phyloP scores from a whole-genome alignment of 768 basidiomycete genomes.

The Steccherinum ochraceum region DNA sequence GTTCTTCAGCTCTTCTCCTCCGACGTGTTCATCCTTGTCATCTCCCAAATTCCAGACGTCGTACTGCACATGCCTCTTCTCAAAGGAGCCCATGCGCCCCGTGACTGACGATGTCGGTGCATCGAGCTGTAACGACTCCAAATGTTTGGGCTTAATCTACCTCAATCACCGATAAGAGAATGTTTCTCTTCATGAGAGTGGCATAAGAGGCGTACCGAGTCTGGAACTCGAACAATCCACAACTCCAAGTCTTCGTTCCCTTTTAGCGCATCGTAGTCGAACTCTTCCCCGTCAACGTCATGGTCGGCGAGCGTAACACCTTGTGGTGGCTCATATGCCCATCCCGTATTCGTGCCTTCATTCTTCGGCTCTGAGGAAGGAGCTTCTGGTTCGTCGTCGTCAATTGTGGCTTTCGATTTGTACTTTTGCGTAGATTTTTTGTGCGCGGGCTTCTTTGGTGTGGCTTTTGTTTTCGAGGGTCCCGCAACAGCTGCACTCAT shows the following conservation, averaged over 20 bases:
- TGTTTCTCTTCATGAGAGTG: slow-evolving; percentile 1
- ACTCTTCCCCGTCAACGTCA: slow-evolving; percentile 35
- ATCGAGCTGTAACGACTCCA: slow-evolving; percentile 47
- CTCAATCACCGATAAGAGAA: too few species aligned
- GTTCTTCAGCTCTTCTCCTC: slow-evolving; percentile 58
- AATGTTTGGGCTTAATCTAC: slow-evolving; percentile 61
- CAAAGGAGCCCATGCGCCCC: slow-evolving; percentile 40
- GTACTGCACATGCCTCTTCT: slow-evolving; percentile 47
- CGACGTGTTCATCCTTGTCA: slow-evolving; percentile 29
- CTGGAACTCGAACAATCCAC: slow-evolving; percentile 67
- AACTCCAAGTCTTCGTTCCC: slow-evolving; percentile 53
- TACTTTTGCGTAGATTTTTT: slow-evolving; percentile 4
- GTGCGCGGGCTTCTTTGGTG: not conserved
- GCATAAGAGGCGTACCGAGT: slow-evolving; percentile 46
- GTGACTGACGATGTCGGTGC: slow-evolving; percentile 33
- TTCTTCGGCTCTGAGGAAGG: slow-evolving; percentile 33
- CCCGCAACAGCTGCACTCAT: not conserved
- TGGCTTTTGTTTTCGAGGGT: not conserved
- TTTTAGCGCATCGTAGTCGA: slow-evolving; percentile 65
- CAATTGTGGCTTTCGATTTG: slow-evolving; percentile 14
- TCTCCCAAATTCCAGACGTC: slow-evolving; percentile 63
- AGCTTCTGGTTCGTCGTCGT: slow-evolving; percentile 1
- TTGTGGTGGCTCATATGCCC: slow-evolving; percentile 55
- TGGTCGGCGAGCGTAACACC: slow-evolving; percentile 45
- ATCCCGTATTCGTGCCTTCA: slow-evolving; percentile 47